Percentiles rank a stretch among this genome's conserved stretches.
Evolutionary conservation across 495 filamentous ascomycete species (phyloP).

Genomic region (Bacidia gigantensis): DNA sequence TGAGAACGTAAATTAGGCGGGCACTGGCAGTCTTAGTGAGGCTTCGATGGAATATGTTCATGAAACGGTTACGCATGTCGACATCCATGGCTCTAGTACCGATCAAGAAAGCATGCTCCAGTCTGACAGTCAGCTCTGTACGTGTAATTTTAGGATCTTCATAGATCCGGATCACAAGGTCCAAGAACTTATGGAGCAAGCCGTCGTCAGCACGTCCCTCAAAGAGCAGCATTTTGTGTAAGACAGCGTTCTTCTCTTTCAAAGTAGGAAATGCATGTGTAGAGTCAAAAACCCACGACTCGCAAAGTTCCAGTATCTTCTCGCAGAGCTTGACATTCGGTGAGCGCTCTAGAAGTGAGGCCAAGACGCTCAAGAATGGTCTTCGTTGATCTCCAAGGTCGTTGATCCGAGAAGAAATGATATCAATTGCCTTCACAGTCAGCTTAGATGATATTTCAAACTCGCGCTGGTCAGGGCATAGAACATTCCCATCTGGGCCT

Average conservation of each 20-base stretch:
- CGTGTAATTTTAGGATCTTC: conserved; percentile 90
- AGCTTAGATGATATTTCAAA: conserved; percentile 72
- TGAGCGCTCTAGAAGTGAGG: conserved; percentile 88
- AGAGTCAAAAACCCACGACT: conserved; percentile 86
- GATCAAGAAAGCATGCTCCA: conserved; percentile 96
- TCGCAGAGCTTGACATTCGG: conserved; percentile 69
- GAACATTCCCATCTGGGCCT: conserved; percentile 30
- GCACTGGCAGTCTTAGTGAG: conserved; percentile 75
- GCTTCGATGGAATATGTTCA: conserved; percentile 85
- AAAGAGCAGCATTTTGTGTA: conserved; percentile 95
- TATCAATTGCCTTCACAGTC: conserved; percentile 86
- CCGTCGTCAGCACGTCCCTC: conserved; percentile 69
- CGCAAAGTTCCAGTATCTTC: conserved; percentile 89
- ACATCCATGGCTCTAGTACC: conserved; percentile 89
- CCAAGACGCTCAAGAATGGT: conserved; percentile 87
- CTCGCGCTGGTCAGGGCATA: conserved; percentile 47
- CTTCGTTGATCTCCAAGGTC: conserved; percentile 81
- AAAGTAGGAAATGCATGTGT: conserved; percentile 87
- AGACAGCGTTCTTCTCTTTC: conserved; percentile 93
- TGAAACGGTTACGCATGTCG: conserved; percentile 92
- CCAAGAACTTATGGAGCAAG: conserved; percentile 80
- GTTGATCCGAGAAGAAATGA: conserved; percentile 83
- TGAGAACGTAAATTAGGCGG: conserved; percentile 73
- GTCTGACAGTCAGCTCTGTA: conserved; percentile 85
- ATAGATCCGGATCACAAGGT: conserved; percentile 93